A percentile compares a stretch with the other conserved stretches of the same genome.
Conservation (phyloP, 352 stramenopile genomes). For the Phytophthora meadii region DNA sequence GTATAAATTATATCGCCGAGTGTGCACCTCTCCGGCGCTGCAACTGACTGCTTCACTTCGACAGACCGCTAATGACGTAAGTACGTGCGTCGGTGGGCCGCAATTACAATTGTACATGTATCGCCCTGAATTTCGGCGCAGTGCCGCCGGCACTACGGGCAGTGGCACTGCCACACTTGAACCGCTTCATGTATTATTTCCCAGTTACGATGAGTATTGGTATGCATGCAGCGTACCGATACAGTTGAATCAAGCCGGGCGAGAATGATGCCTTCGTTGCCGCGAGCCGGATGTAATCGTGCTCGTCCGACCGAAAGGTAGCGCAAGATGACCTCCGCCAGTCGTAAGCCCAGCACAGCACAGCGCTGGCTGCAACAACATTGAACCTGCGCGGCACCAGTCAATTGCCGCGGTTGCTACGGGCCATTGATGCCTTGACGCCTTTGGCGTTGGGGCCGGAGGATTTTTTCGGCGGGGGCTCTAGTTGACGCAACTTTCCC, state of each 20-base stretch:
- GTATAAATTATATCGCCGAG: slow-evolving; percentile 30
- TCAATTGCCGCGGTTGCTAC: background rate
- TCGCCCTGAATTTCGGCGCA: no score
- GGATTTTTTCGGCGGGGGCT: slow-evolving; percentile 16
- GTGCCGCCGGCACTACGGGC: no score
- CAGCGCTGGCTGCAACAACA: background rate
- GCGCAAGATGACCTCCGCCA: background rate
- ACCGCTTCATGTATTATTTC: background rate
- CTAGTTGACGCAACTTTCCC: slow-evolving; percentile 29
- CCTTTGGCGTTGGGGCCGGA: background rate
- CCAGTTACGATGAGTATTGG: background rate
- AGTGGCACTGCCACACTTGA: background rate
- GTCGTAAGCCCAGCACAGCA: background rate
- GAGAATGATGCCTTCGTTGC: background rate
- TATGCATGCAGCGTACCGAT: background rate
- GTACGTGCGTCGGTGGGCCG: slow-evolving; percentile 4
- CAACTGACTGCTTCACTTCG: slow-evolving; percentile 18
- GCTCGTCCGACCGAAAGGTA: background rate
- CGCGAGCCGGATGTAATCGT: slow-evolving; percentile 9
- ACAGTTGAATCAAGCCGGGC: slow-evolving; percentile 1
- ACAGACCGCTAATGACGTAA: slow-evolving; percentile 11
- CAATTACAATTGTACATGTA: background rate
- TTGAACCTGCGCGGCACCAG: slow-evolving; percentile 1
- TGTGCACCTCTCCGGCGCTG: slow-evolving; percentile 16
- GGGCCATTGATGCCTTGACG: background rate